phyloP scores from a whole-genome alignment of 352 stramenopile species.

The Phytophthora constricta region DNA sequence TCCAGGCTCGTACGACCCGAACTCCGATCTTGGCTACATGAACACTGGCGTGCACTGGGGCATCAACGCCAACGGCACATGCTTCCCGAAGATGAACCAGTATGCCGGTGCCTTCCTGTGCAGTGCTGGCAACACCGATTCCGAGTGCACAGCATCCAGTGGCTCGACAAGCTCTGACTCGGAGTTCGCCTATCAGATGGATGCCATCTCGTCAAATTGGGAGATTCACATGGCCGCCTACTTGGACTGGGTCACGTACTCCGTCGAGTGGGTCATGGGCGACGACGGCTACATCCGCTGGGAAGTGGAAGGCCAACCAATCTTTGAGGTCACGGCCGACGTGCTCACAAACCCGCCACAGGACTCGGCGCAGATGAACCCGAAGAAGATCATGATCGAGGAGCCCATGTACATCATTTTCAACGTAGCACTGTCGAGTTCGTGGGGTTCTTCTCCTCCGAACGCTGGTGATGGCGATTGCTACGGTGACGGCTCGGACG shows the following conservation, averaged over 20 bases:
- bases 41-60: constrained; percentile 36
- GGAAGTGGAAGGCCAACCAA: constrained; percentile 21
- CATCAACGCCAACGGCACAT: constrained; percentile 29
- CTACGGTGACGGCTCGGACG: constrained; percentile 34
- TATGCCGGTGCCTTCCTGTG: constrained; percentile 45
- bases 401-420: constrained; percentile 91
- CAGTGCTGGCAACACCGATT: constrained; percentile 39
- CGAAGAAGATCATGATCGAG: constrained; percentile 79
- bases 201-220: constrained; percentile 94
- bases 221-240: constrained; percentile 81
- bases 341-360: constrained; percentile 48
- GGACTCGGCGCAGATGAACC: constrained; percentile 61
- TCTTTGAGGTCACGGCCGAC: constrained; percentile 23
- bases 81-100: constrained; percentile 37
- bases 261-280: constrained; percentile 24
- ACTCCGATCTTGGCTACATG: constrained; percentile 36
- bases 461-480: constrained; percentile 53
- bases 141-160: constrained; percentile 29
- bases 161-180: constrained; percentile 21
- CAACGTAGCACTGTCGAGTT: constrained; percentile 39
- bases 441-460: constrained; percentile 75
- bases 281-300: constrained; percentile 28
- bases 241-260: constrained; percentile 40
- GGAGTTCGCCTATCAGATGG: constrained; percentile 75
- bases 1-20: constrained; percentile 37